Percentiles rank a stretch among this genome's conserved stretches.
Evolutionary conservation across 83 land plant genomes (phyloP).

Genomic region (Picea mariana): DNA sequence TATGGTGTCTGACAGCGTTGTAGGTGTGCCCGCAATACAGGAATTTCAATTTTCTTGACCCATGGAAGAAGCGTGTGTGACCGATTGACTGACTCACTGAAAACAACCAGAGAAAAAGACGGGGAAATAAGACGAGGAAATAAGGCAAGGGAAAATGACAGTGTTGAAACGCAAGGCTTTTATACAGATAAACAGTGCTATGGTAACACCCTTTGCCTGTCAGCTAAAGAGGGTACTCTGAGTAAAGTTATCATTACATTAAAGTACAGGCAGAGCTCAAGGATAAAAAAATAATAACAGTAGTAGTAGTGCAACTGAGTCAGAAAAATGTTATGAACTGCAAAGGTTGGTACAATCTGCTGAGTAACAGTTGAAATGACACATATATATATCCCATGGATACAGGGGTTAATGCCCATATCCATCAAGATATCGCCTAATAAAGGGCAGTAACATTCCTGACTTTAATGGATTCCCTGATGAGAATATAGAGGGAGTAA

Average conservation of each 20-base stretch:
- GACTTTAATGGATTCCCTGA: too few relatives aligned
- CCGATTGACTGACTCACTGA: background rate
- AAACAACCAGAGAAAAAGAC: background rate
- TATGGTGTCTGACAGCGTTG: conserved; percentile 1
- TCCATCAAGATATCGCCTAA: too few relatives aligned
- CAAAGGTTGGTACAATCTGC: background rate
- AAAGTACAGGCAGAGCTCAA: conserved; percentile 9
- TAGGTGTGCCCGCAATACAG: background rate
- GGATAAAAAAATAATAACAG: background rate
- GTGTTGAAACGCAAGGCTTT: too few relatives aligned
- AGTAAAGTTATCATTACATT: background rate
- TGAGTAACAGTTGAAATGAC: background rate
- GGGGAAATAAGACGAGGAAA: background rate
- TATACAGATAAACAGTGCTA: too few relatives aligned
- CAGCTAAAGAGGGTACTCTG: background rate
- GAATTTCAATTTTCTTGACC: background rate
- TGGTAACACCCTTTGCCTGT: background rate
- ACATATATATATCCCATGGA: too few relatives aligned
- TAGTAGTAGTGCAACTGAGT: background rate
- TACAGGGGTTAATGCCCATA: too few relatives aligned
- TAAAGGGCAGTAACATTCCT: too few relatives aligned
- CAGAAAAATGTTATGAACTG: background rate
- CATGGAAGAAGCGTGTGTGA: background rate
- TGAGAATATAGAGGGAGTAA: too few relatives aligned
- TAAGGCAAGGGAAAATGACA: background rate